These are phyloP conservation scores for Eutypella sp. DNA, from an alignment of 2,329 filamentous ascomycete species.

Conservation along the genomic window DNA sequence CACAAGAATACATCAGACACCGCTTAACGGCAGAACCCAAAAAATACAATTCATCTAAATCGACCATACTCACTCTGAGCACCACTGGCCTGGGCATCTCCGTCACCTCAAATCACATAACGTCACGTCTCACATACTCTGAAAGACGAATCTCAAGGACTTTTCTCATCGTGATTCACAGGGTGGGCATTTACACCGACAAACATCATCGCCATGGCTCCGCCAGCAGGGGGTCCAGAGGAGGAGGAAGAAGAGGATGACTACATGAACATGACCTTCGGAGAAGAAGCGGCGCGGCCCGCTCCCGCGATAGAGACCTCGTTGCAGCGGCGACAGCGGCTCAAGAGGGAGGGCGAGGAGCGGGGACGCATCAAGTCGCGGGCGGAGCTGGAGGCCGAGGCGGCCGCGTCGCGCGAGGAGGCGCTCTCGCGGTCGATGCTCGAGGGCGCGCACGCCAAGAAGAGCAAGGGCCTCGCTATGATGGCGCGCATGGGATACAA, in stretches of 20 bases:
- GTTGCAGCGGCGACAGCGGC: slow-evolving; percentile 47
- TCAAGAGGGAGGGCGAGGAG: slow-evolving; percentile 60
- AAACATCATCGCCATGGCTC: slow-evolving; percentile 6
- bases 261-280: slow-evolving; percentile 95
- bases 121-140: too few relatives aligned
- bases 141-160: too few relatives aligned
- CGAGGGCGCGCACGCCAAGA: slow-evolving; percentile 42
- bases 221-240: slow-evolving; percentile 3
- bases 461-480: slow-evolving; percentile 88
- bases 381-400: slow-evolving; percentile 72
- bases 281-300: slow-evolving; percentile 46
- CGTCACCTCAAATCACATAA: too few relatives aligned
- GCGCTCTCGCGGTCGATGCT: slow-evolving; percentile 73
- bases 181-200: neutral
- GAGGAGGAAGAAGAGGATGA: slow-evolving; percentile 68
- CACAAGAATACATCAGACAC: too few relatives aligned
- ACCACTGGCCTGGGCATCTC: too few relatives aligned
- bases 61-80: too few relatives aligned
- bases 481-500: slow-evolving; percentile 95
- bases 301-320: slow-evolving; percentile 37
- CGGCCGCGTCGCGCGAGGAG: slow-evolving; percentile 65
- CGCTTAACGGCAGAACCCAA: too few relatives aligned
- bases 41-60: too few relatives aligned
- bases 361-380: slow-evolving; percentile 72
- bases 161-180: too few relatives aligned